These are phyloP conservation scores for Dictyostelium intermedium DNA, from an alignment of 78 protist genomes.

Conservation along the genomic window DNA sequence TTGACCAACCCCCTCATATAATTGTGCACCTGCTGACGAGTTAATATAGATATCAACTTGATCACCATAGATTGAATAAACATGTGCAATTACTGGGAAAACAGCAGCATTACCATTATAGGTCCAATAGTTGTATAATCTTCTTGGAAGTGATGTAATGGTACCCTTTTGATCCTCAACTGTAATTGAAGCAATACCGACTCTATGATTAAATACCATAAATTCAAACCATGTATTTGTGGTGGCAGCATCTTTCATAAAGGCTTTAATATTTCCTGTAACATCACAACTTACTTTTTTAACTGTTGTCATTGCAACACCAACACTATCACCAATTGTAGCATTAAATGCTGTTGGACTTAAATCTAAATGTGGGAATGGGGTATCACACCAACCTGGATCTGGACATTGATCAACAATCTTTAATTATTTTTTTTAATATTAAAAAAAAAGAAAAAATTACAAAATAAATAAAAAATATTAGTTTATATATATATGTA, in stretches of 20 bases:
- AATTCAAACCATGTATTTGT: slow-evolving; percentile 61
- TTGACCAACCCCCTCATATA: slow-evolving; percentile 33
- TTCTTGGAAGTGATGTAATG: background rate
- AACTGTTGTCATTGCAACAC: slow-evolving; percentile 60
- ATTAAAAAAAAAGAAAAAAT: background rate
- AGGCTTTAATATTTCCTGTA: slow-evolving; percentile 31
- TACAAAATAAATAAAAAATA: background rate
- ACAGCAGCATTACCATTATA: background rate
- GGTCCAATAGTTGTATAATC: slow-evolving; percentile 56
- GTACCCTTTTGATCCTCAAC: slow-evolving; percentile 36
- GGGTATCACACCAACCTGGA: slow-evolving; percentile 82
- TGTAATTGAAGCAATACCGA: slow-evolving; percentile 39
- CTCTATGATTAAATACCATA: slow-evolving; percentile 47
- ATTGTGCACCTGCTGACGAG: background rate
- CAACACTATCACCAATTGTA: background rate
- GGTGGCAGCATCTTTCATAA: slow-evolving; percentile 58
- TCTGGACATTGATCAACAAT: slow-evolving; percentile 83
- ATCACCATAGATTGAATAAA: slow-evolving; percentile 36
- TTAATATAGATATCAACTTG: slow-evolving; percentile 28
- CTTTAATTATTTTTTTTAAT: background rate
- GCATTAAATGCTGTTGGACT: slow-evolving; percentile 29
- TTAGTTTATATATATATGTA: too few relatives aligned
- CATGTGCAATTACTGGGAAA: slow-evolving; percentile 50
- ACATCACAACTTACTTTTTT: slow-evolving; percentile 72
- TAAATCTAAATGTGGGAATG: slow-evolving; percentile 77